Conservation (phyloP, 1,284 basidiomycete species). For the Ustilago trichophora region DNA sequence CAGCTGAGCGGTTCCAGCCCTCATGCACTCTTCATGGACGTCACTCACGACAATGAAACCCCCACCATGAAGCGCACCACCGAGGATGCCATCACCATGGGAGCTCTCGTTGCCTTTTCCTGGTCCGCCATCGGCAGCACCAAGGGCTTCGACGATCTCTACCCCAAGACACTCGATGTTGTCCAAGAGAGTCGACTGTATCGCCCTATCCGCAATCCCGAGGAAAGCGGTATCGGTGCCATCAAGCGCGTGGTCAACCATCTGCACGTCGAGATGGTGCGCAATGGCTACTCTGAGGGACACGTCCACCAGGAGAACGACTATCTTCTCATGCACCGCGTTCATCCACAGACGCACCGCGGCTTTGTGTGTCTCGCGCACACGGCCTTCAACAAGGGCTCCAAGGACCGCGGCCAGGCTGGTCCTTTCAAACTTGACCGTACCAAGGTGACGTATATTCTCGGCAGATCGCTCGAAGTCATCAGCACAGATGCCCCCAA, state of each 20-base stretch:
- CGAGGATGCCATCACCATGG: slow-evolving; percentile 63
- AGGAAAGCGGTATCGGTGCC: slow-evolving; percentile 49
- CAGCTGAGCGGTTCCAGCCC: slow-evolving; percentile 56
- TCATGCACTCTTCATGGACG: slow-evolving; percentile 63
- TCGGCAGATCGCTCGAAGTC: slow-evolving; percentile 57
- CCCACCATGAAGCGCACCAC: slow-evolving; percentile 59
- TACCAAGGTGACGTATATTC: slow-evolving; percentile 49
- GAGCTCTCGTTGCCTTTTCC: slow-evolving; percentile 59
- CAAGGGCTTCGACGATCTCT: slow-evolving; percentile 61
- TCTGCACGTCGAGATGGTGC: slow-evolving; percentile 60
- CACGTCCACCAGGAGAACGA: slow-evolving; percentile 61
- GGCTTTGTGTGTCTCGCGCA: slow-evolving; percentile 58
- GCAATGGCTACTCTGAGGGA: slow-evolving; percentile 54
- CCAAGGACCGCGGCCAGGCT: slow-evolving; percentile 48
- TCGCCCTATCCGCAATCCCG: slow-evolving; percentile 31
- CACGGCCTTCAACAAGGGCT: slow-evolving; percentile 55
- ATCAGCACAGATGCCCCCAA: slow-evolving; percentile 15
- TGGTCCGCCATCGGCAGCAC: slow-evolving; percentile 62
- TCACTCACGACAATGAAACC: slow-evolving; percentile 63
- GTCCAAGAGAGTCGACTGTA: slow-evolving; percentile 57
- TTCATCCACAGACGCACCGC: slow-evolving; percentile 59
- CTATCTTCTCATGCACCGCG: slow-evolving; percentile 58
- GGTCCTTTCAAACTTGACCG: slow-evolving; percentile 55
- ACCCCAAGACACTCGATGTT: slow-evolving; percentile 58
- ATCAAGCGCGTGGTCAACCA: slow-evolving; percentile 61